Evolutionary conservation across 768 basidiomycete species (phyloP).

Genomic region (Trametes maxima): DNA sequence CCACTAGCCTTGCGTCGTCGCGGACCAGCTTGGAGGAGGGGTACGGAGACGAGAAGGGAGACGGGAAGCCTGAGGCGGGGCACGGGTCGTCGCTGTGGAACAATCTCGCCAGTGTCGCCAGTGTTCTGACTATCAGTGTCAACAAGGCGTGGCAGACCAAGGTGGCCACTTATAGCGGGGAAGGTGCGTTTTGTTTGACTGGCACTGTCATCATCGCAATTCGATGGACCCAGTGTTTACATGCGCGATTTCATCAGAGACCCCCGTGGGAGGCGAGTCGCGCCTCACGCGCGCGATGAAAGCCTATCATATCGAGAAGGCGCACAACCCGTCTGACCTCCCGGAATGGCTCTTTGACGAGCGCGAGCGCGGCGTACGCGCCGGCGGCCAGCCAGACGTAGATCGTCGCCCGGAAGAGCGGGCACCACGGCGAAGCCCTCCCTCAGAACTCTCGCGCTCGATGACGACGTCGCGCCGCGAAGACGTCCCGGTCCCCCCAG

Average conservation of each 20-base stretch:
- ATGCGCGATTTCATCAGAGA: conserved; percentile 37
- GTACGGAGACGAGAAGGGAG: conserved; percentile 9
- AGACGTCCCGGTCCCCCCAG: not conserved
- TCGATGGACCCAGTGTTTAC: not conserved
- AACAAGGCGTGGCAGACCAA: conserved; percentile 58
- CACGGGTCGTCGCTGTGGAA: conserved; percentile 54
- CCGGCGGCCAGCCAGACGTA: conserved; percentile 10
- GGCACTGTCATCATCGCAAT: not conserved
- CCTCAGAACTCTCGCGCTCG: conserved; percentile 23
- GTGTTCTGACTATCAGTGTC: conserved; percentile 55
- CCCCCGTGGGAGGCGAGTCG: conserved; percentile 58
- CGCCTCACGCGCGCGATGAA: conserved; percentile 67
- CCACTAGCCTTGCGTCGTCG: conserved; percentile 20
- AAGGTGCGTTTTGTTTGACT: conserved; percentile 39
- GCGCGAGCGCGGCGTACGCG: conserved; percentile 46
- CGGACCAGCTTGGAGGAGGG: conserved; percentile 21
- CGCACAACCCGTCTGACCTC: conserved; percentile 56
- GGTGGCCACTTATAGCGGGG: conserved; percentile 43
- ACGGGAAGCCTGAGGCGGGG: conserved; percentile 13
- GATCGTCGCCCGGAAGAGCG: conserved; percentile 8
- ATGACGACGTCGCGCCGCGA: conserved; percentile 1
- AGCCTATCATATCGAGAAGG: conserved; percentile 65
- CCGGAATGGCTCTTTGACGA: conserved; percentile 69
- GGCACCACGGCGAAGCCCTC: conserved; percentile 11
- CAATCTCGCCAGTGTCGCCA: conserved; percentile 47